These are phyloP conservation scores for Xylaria nigripes DNA, from an alignment of 495 filamentous ascomycete genomes.

Conservation along the genomic window DNA sequence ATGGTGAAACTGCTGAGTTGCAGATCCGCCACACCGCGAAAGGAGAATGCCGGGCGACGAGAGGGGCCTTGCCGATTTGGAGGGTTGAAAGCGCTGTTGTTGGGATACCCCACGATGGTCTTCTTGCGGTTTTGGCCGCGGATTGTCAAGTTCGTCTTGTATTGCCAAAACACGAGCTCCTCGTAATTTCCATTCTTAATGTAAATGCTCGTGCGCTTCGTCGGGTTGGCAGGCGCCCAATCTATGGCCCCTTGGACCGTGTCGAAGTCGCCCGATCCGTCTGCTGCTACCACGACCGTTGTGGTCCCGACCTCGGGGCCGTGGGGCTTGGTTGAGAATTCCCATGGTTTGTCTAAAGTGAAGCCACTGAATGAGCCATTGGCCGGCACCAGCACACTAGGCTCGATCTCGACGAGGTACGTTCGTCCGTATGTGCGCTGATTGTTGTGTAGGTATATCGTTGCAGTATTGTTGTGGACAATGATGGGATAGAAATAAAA, in stretches of 20 bases:
- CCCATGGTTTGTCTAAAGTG: conserved; percentile 6
- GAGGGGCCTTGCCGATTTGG: conserved; percentile 15
- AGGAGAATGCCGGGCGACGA: conserved; percentile 13
- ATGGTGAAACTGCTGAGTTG: conserved; percentile 12
- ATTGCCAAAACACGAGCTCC: conserved; percentile 15
- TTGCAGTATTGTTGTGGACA: conserved; percentile 10
- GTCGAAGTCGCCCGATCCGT: conserved; percentile 15
- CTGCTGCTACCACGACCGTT: conserved; percentile 9
- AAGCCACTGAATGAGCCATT: conserved; percentile 11
- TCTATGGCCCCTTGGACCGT: conserved; percentile 17
- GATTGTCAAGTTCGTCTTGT: conserved; percentile 12
- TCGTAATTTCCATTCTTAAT: conserved; percentile 14
- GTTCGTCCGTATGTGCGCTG: conserved; percentile 10
- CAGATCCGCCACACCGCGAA: conserved; percentile 10
- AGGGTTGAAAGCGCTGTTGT: conserved; percentile 18
- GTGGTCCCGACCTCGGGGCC: conserved; percentile 3
- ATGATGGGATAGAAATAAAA: conserved; percentile 18
- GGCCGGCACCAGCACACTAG: conserved; percentile 1
- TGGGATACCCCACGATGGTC: conserved; percentile 14
- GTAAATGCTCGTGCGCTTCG: conserved; percentile 1
- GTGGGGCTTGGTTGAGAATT: conserved; percentile 11
- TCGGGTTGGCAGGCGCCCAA: conserved; percentile 12
- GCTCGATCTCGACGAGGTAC: conserved; percentile 12
- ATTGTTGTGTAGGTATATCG: conserved; percentile 16
- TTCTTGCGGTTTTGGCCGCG: conserved; percentile 8